Base-by-base conservation (phyloP, 768 basidiomycete genomes). In the Pleurotus ostreatus region DNA sequence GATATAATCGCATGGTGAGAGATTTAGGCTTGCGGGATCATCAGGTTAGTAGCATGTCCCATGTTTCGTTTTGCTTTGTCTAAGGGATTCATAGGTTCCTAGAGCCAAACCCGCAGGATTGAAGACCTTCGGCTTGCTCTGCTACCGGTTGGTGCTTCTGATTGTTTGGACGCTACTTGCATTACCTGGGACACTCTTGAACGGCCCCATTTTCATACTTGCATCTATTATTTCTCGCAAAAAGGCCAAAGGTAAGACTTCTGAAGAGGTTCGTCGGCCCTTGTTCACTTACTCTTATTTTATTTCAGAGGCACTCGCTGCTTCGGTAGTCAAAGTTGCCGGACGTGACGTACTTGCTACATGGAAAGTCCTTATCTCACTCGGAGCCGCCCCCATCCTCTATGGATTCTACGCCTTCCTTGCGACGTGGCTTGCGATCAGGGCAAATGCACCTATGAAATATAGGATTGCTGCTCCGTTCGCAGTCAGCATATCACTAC, bases 281-380 rank as follows among this genome's bases (percentile, higher is more conserved):
- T 34, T 11, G 2, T 9, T 34, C 30, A 2, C 30, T 34, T 2
- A 34, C 8, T 11, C 11, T 34, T 34, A 9, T 34, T 34, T 11
- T 34, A 34, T 11, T 46, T 53, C 69, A 97, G 95, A 94, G 81
- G 96, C 96, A 5, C 86, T 98, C 57, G 96, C 96, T 26, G 94
- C 89, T 2, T 98, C 95, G 6, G 84, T 83, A 3, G 96, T 98
- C 67, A 98, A 98, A 73, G 85, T 98, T 51, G 92, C 92, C 16
- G 96, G 87, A n/a, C 82, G 92, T 40, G 96, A 98, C 63, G 96
- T 98, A n/a, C 76, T 98, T 15, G 94, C 93, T 0, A 94, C 94
- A 4, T 98, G 96, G 96, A 98, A 98, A 69, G 85, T 98, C 34
- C 80, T 98, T 26, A 93, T 98, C 55, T 94, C 93, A 2, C 75